Evolutionary conservation across 352 stramenopile genomes (phyloP).

Genomic region (Phytophthora fragariaefolia): DNA sequence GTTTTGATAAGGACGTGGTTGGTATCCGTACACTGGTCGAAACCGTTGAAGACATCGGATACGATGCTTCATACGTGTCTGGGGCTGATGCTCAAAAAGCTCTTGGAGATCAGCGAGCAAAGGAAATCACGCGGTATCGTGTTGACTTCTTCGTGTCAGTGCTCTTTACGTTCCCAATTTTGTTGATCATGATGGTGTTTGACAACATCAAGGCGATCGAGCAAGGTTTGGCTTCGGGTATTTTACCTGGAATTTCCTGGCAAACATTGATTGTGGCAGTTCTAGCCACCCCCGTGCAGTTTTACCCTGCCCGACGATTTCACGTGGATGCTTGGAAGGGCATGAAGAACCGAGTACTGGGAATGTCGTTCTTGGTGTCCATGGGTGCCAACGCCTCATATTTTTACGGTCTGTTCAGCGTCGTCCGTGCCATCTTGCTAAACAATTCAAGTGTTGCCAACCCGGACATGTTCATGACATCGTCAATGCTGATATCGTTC

Average conservation of each 20-base stretch:
- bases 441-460: constrained; percentile 72
- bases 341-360: constrained; percentile 88
- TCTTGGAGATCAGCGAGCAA: constrained; percentile 80
- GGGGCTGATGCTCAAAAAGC: constrained; percentile 76
- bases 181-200: constrained; percentile 94
- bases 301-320: constrained; percentile 93
- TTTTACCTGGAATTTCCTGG: constrained; percentile 76
- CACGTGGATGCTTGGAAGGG: constrained; percentile 95
- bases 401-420: constrained; percentile 93
- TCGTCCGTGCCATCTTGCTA: constrained; percentile 74
- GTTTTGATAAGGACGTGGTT: constrained; percentile 79
- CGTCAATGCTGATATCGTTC: constrained; percentile 98
- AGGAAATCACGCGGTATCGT: constrained; percentile 83
- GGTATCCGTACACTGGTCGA: constrained; percentile 88
- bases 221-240: constrained; percentile 49
- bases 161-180: constrained; percentile 94
- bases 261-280: constrained; percentile 78
- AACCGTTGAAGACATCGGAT: constrained; percentile 90
- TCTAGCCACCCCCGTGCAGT: constrained; percentile 96
- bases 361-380: constrained; percentile 98
- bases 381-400: constrained; percentile 97
- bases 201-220: constrained; percentile 72
- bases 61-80: constrained; percentile 83
- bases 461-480: constrained; percentile 97
- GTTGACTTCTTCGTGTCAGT: constrained; percentile 89